Evolutionary conservation across 2,329 filamentous ascomycete species (phyloP).

Genomic region (Phialophora macrospora): DNA sequence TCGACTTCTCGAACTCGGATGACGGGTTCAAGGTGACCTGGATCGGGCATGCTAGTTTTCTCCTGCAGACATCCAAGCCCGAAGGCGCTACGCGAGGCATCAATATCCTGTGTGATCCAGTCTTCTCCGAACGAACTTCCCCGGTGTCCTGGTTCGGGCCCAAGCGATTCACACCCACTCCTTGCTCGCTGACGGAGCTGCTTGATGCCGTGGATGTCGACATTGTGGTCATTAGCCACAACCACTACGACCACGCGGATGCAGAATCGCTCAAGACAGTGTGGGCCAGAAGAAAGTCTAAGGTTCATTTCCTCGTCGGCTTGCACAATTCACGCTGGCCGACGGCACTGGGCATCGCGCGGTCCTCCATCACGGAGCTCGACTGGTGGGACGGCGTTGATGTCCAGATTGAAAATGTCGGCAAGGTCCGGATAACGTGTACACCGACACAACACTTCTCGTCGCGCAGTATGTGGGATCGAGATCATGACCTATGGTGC

Average conservation of each 20-base stretch:
- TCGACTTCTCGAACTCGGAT: slow-evolving; percentile 33
- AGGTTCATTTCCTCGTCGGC: slow-evolving; percentile 52
- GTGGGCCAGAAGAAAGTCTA: slow-evolving; percentile 48
- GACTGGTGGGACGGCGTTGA: slow-evolving; percentile 58
- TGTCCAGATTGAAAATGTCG: slow-evolving; percentile 43
- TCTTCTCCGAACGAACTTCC: slow-evolving; percentile 57
- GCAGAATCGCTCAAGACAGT: slow-evolving; percentile 51
- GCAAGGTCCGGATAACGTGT: slow-evolving; percentile 51
- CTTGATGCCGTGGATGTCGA: slow-evolving; percentile 53
- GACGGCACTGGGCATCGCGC: slow-evolving; percentile 42
- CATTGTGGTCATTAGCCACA: slow-evolving; percentile 59
- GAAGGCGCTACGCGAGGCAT: slow-evolving; percentile 45
- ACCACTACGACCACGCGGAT: slow-evolving; percentile 63
- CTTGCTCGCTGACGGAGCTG: slow-evolving; percentile 56
- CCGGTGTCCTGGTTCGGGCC: slow-evolving; percentile 56
- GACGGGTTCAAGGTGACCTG: slow-evolving; percentile 53
- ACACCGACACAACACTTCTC: slow-evolving; percentile 57
- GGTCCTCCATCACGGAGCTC: slow-evolving; percentile 51
- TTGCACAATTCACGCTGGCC: slow-evolving; percentile 43
- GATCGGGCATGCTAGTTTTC: slow-evolving; percentile 58
- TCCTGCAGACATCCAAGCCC: slow-evolving; percentile 50
- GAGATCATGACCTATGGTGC: slow-evolving; percentile 54
- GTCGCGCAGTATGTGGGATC: slow-evolving; percentile 49
- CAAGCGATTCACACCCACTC: slow-evolving; percentile 58
- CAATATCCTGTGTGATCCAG: slow-evolving; percentile 58